Percentiles rank a stretch among this genome's conserved stretches.
These are phyloP conservation scores for Kwoniella shandongensis DNA, from an alignment of 768 basidiomycete genomes.

Conservation along the genomic window DNA sequence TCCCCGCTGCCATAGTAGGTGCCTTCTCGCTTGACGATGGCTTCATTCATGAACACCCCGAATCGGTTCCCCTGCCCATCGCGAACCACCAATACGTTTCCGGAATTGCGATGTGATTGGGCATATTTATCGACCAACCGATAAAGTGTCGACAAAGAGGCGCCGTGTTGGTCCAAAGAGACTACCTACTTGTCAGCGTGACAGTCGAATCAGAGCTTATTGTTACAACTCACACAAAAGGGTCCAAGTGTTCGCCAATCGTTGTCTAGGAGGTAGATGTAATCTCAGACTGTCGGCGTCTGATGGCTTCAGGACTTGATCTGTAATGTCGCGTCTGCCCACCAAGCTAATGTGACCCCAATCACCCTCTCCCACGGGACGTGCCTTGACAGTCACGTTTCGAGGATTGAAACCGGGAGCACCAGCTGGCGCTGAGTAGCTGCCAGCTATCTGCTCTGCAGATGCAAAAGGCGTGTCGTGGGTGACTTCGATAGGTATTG, in stretches of 20 bases:
- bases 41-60: conserved; percentile 81
- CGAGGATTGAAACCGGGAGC: conserved; percentile 38
- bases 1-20: conserved; percentile 87
- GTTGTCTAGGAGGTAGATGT: conserved; percentile 44
- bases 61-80: conserved; percentile 69
- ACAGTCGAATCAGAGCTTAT: not conserved
- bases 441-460: conserved; percentile 23
- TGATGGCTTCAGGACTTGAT: conserved; percentile 23
- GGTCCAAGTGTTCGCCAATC: conserved; percentile 44
- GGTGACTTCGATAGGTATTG: conserved; percentile 34
- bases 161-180: conserved; percentile 92
- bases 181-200: conserved; percentile 26
- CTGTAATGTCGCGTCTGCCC: conserved; percentile 39
- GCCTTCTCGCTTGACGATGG: conserved; percentile 61
- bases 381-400: not conserved
- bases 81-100: conserved; percentile 63
- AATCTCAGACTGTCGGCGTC: conserved; percentile 40
- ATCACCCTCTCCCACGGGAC: conserved; percentile 9
- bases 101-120: conserved; percentile 22
- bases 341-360: conserved; percentile 26
- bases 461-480: conserved; percentile 47
- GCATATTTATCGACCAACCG: conserved; percentile 45
- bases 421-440: conserved; percentile 41
- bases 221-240: conserved; percentile 39
- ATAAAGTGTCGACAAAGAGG: conserved; percentile 86